These are phyloP conservation scores for Teratosphaeria destructans DNA, from an alignment of 2,329 filamentous ascomycete genomes.

Conservation along the genomic window DNA sequence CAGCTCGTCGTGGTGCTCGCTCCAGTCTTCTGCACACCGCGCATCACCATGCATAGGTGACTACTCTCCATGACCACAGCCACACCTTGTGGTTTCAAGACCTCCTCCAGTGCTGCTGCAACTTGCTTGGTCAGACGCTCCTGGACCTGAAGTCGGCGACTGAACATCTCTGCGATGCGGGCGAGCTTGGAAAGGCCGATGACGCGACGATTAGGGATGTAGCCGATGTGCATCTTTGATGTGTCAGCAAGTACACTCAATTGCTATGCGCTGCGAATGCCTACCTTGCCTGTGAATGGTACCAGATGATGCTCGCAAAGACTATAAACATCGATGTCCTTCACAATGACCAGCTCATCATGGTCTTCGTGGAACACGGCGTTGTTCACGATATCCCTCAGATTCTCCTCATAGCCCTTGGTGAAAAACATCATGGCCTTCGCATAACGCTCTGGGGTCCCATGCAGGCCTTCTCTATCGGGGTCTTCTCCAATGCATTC, in stretches of 20 bases:
- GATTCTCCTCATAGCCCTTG: conserved; percentile 91
- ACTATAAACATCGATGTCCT: conserved; percentile 91
- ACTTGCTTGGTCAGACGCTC: conserved; percentile 95
- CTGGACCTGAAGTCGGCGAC: conserved; percentile 85
- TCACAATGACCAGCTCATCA: conserved; percentile 94
- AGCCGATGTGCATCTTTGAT: conserved; percentile 89
- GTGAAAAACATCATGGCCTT: conserved; percentile 95
- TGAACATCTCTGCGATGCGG: conserved; percentile 94
- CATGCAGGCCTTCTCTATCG: conserved; percentile 51
- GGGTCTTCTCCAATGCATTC: conserved; percentile 59
- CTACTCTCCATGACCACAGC: conserved; percentile 96
- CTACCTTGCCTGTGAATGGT: conserved; percentile 86
- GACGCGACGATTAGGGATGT: conserved; percentile 84
- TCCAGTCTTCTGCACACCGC: conserved; percentile 87
- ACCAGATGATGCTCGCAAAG: conserved; percentile 97
- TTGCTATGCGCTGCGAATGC: background rate
- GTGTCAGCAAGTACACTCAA: background rate
- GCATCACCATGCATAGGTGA: conserved; percentile 98
- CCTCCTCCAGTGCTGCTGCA: conserved; percentile 83
- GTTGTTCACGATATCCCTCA: conserved; percentile 80
- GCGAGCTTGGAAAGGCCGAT: conserved; percentile 94
- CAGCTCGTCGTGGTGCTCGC: conserved; percentile 89
- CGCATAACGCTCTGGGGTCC: conserved; percentile 74
- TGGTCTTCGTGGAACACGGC: conserved; percentile 95
- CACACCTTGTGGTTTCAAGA: conserved; percentile 86